Base-by-base conservation (phyloP, 306 rosid genomes). In the Sesbania bispinosa region DNA sequence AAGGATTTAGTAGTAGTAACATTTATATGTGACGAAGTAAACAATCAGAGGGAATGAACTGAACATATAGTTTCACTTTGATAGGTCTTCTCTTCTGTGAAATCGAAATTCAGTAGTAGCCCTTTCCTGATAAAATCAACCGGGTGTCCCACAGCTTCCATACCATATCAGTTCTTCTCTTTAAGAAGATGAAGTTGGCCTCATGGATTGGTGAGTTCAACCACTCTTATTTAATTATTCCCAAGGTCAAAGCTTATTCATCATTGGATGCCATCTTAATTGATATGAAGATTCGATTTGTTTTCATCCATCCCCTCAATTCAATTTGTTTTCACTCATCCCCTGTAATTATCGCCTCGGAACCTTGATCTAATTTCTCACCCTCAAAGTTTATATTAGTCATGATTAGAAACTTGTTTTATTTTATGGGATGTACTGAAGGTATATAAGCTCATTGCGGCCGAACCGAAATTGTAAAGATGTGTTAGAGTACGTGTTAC, bases 141-240 rank as follows among this genome's bases (percentile, higher is more conserved):
- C n/a, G n/a, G n/a, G n/a, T n/a, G n/a, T n/a, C n/a, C n/a, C n/a
- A n/a, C n/a, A n/a, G n/a, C n/a, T n/a, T n/a, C n/a, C n/a, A n/a
- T n/a, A n/a, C n/a, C n/a, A n/a, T n/a, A n/a, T 79, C 55, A 52
- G 67, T 73, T 70, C 45, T 38, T 89, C 99, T 16, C 86, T 95
- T 1, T 88, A 80, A 80, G 92, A 91, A 86, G 99, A 95, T 88
- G 97, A 95, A 86, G 90, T 86, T 21, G 99, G 97, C 53, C 99
- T 91, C 63, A 83, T 88, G 90, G 99, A 91, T 77, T 95, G 99
- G 99, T 95, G 48, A 72, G 71, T 84, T 73, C 79, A 38, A 47
- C 59, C 65, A 20, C 71, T 70, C 78, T n/a, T 15, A 2, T 53
- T 38, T n/a, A n/a, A n/a, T n/a, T 66, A 14, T 33, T 36, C 74